Evolutionary conservation across 140 eudicot genomes (phyloP).

Genomic region (Anethum foeniculum): DNA sequence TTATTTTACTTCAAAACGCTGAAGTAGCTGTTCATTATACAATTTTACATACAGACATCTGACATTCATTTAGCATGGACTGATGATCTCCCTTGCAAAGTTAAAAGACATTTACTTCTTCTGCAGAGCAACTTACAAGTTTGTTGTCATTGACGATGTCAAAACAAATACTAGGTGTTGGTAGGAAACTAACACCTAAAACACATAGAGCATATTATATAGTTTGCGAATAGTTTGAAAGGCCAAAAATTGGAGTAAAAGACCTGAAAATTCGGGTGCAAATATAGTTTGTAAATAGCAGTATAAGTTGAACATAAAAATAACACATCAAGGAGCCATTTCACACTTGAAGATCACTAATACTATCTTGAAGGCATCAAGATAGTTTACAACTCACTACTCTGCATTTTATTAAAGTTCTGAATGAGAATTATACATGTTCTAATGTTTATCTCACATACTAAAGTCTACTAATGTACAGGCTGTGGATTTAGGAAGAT

Average conservation of each 20-base stretch:
- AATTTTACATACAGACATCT: not conserved
- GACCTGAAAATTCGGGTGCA: not conserved
- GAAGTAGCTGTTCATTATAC: not conserved
- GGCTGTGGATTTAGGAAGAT: constrained; percentile 59
- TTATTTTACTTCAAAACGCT: not conserved
- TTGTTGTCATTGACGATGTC: not conserved
- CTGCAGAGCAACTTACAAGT: not conserved
- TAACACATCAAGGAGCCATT: not conserved
- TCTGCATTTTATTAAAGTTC: not conserved
- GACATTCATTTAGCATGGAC: not conserved
- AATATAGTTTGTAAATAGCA: not conserved
- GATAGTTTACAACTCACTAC: not conserved
- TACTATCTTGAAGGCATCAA: not conserved
- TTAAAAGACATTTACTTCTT: not conserved
- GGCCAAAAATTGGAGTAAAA: not conserved
- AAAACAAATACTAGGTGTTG: not conserved
- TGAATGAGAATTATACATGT: too few relatives aligned
- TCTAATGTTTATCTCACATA: not conserved
- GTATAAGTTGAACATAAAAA: not conserved
- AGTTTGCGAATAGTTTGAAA: not conserved
- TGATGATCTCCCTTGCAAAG: not conserved
- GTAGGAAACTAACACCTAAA: not conserved
- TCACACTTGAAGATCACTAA: not conserved
- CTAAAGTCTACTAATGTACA: constrained; percentile 17
- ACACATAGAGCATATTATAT: not conserved